Conservation (phyloP, 441 rosid genomes). For the Populus tomentosa region DNA sequence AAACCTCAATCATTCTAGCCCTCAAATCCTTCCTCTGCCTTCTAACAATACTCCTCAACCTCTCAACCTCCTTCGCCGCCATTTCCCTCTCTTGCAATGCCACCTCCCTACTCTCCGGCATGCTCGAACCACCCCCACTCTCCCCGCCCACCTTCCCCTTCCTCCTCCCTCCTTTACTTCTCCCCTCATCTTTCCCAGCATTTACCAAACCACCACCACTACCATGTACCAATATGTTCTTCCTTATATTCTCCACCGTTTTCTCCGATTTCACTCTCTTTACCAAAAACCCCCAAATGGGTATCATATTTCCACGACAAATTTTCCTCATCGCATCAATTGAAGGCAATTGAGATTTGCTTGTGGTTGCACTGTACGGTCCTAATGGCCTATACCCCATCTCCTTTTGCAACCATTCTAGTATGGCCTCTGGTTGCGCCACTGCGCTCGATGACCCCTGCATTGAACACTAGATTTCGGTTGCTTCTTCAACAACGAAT, state of each 20-base stretch:
- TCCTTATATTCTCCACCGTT: constrained; percentile 69
- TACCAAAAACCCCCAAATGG: constrained; percentile 61
- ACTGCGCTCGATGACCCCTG: constrained; percentile 45
- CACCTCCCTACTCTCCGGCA: constrained; percentile 56
- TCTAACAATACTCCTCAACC: constrained; percentile 63
- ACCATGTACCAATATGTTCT: constrained; percentile 76
- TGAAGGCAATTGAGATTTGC: constrained; percentile 61
- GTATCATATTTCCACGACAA: constrained; percentile 86
- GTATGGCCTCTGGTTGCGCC: constrained; percentile 68
- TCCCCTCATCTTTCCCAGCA: constrained; percentile 48
- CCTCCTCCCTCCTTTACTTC: constrained; percentile 55
- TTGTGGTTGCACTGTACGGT: constrained; percentile 49
- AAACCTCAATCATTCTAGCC: constrained; percentile 82
- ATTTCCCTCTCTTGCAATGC: constrained; percentile 68
- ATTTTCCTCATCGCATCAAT: constrained; percentile 62
- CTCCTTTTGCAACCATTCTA: constrained; percentile 87
- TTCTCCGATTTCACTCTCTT: constrained; percentile 85
- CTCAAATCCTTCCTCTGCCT: constrained; percentile 83
- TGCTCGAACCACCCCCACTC: constrained; percentile 34
- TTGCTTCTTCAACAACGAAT: not conserved
- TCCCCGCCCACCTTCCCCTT: constrained; percentile 43
- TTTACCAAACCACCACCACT: constrained; percentile 33
- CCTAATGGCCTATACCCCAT: constrained; percentile 82
- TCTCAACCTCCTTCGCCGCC: constrained; percentile 80
- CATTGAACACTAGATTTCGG: constrained; percentile 23